These are phyloP conservation scores for Fusarium marasasianum DNA, from an alignment of 2,329 filamentous ascomycete genomes.

Conservation along the genomic window DNA sequence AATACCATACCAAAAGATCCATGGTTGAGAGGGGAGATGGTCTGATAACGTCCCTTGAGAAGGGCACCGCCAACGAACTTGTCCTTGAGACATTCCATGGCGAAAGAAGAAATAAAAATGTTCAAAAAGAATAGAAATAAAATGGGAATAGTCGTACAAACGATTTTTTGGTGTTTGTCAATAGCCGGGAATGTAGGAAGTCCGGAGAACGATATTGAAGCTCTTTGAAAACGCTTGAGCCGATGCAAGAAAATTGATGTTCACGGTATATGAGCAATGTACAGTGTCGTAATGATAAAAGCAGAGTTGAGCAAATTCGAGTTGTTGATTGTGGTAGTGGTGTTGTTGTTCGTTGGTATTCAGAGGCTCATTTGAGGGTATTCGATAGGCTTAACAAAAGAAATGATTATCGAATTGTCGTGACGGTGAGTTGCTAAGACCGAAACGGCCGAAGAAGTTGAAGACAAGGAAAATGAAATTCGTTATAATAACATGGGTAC, in stretches of 20 bases:
- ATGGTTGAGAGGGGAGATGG: conserved; percentile 94
- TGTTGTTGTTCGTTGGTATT: conserved; percentile 47
- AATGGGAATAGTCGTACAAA: conserved; percentile 46
- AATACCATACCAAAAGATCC: conserved; percentile 99
- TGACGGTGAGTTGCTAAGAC: conserved; percentile 44
- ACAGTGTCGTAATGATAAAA: conserved; percentile 44
- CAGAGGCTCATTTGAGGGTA: conserved; percentile 55
- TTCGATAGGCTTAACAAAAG: conserved; percentile 49
- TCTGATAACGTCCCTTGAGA: conserved; percentile 89
- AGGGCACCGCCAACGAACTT: conserved; percentile 81
- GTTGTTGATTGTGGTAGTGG: conserved; percentile 37
- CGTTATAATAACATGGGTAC: conserved; percentile 58
- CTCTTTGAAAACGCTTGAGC: conserved; percentile 28
- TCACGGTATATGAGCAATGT: conserved; percentile 45
- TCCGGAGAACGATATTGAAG: conserved; percentile 20
- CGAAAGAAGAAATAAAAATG: conserved; percentile 22
- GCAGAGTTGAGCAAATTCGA: conserved; percentile 38
- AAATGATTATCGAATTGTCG: conserved; percentile 49
- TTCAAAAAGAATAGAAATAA: conserved; percentile 28
- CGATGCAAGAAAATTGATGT: conserved; percentile 30
- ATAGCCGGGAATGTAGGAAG: conserved; percentile 25
- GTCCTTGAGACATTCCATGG: conserved; percentile 87
- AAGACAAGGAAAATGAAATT: conserved; percentile 48
- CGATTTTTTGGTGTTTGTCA: conserved; percentile 37
- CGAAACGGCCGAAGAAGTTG: conserved; percentile 44